Percentiles rank a stretch among this genome's conserved stretches.
phyloP scores from a whole-genome alignment of 768 basidiomycete genomes.

The Lentinula detonsa region DNA sequence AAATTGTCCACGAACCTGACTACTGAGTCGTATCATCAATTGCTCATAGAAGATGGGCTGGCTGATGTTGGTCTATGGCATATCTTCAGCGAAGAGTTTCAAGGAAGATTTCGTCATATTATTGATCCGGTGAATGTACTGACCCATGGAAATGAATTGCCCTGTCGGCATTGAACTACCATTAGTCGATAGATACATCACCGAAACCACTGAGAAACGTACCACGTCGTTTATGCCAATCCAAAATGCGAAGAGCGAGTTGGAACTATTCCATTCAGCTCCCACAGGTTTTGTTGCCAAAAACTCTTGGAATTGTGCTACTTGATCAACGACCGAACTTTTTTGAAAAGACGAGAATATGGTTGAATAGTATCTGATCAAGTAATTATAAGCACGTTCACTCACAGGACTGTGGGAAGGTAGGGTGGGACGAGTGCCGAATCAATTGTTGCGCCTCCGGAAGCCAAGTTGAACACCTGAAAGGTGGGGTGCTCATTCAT shows the following conservation, averaged over 20 bases:
- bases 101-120: background rate
- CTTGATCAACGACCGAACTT: slow-evolving; percentile 51
- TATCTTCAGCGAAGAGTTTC: background rate
- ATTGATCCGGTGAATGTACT: slow-evolving; percentile 1
- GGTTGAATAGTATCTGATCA: background rate
- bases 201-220: slow-evolving; percentile 20
- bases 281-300: slow-evolving; percentile 36
- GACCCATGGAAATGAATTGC: slow-evolving; percentile 44
- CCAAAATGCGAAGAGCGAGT: slow-evolving; percentile 57
- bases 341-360: background rate
- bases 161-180: slow-evolving; percentile 22
- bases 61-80: slow-evolving; percentile 28
- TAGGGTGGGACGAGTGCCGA: slow-evolving; percentile 45
- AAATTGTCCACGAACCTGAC: slow-evolving; percentile 18
- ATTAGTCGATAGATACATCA: background rate
- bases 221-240: slow-evolving; percentile 65
- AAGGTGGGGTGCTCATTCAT: background rate
- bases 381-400: background rate
- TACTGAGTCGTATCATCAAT: slow-evolving; percentile 27
- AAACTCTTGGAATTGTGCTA: slow-evolving; percentile 42
- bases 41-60: slow-evolving; percentile 27
- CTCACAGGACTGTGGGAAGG: slow-evolving; percentile 36
- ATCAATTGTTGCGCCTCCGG: slow-evolving; percentile 56
- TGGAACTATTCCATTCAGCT: slow-evolving; percentile 44
- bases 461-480: slow-evolving; percentile 45